These are phyloP conservation scores for Aspergillus caelatus DNA, from an alignment of 2,329 filamentous ascomycete genomes.

Conservation along the genomic window DNA sequence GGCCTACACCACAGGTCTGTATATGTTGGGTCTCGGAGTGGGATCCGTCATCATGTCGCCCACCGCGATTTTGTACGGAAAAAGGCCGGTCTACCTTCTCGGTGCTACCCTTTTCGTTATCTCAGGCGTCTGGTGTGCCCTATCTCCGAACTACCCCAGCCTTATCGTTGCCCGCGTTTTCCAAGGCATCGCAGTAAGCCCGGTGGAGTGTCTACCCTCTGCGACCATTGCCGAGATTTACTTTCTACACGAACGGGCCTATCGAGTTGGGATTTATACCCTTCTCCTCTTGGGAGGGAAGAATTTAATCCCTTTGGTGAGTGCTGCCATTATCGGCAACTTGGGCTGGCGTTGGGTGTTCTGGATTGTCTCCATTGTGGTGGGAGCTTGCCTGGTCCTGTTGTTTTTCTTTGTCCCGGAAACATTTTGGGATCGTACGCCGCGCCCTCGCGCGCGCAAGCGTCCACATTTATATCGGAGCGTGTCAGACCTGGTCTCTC, in stretches of 20 bases:
- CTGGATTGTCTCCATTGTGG: constrained; percentile 82
- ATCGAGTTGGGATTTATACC: constrained; percentile 90
- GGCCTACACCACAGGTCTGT: constrained; percentile 84
- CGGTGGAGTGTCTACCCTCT: constrained; percentile 88
- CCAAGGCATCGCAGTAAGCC: constrained; percentile 84
- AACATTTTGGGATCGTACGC: constrained; percentile 91
- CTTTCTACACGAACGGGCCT: constrained; percentile 91
- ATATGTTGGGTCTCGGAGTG: constrained; percentile 89
- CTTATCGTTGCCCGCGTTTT: constrained; percentile 81
- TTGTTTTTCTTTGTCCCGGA: constrained; percentile 92
- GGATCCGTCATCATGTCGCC: constrained; percentile 84
- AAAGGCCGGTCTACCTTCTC: constrained; percentile 83
- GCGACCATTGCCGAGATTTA: constrained; percentile 96
- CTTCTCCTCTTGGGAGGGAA: constrained; percentile 86
- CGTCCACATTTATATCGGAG: constrained; percentile 38
- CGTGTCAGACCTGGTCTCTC: constrained; percentile 40
- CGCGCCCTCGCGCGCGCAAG: constrained; percentile 50
- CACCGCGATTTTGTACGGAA: constrained; percentile 87
- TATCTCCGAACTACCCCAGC: constrained; percentile 78
- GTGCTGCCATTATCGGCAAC: constrained; percentile 77
- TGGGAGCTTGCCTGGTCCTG: constrained; percentile 68
- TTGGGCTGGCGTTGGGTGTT: constrained; percentile 90
- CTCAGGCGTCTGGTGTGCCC: constrained; percentile 80
- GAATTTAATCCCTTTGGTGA: constrained; percentile 84
- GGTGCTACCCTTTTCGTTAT: constrained; percentile 76